Evolutionary conservation across 768 basidiomycete species (phyloP).

Genomic region (Sporobolomyces roseus): DNA sequence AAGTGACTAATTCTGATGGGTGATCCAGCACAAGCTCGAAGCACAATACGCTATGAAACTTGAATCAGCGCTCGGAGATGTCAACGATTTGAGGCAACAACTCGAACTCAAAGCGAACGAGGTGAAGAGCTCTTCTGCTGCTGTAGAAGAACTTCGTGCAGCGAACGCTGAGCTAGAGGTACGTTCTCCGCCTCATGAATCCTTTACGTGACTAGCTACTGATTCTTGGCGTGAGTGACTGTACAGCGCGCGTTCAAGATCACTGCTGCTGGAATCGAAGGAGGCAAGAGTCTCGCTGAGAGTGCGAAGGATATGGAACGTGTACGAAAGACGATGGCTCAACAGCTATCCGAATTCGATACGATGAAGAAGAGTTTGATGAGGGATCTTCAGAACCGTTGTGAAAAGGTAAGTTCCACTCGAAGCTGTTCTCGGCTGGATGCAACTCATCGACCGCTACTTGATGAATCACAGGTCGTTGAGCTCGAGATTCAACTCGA

Average conservation of each 20-base stretch:
- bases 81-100: slow-evolving; percentile 80
- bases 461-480: slow-evolving; percentile 71
- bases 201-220: neutral
- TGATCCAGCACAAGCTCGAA: slow-evolving; percentile 79
- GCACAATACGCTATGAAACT: slow-evolving; percentile 88
- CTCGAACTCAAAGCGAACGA: slow-evolving; percentile 79
- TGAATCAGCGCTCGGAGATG: slow-evolving; percentile 80
- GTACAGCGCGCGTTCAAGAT: slow-evolving; percentile 91
- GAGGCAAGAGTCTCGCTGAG: slow-evolving; percentile 93
- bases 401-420: slow-evolving; percentile 77
- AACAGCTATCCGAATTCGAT: slow-evolving; percentile 98
- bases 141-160: slow-evolving; percentile 87
- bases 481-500: slow-evolving; percentile 98
- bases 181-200: slow-evolving; percentile 36
- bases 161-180: slow-evolving; percentile 99
- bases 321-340: slow-evolving; percentile 90
- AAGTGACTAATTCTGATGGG: too few relatives aligned
- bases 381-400: slow-evolving; percentile 97
- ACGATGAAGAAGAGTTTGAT: slow-evolving; percentile 97
- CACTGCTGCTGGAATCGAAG: slow-evolving; percentile 93
- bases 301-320: slow-evolving; percentile 96
- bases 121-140: slow-evolving; percentile 73
- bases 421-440: neutral
- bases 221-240: neutral
- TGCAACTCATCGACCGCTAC: too few relatives aligned